Conservation (phyloP, 164 flowering plant species). For the Stephania japonica region DNA sequence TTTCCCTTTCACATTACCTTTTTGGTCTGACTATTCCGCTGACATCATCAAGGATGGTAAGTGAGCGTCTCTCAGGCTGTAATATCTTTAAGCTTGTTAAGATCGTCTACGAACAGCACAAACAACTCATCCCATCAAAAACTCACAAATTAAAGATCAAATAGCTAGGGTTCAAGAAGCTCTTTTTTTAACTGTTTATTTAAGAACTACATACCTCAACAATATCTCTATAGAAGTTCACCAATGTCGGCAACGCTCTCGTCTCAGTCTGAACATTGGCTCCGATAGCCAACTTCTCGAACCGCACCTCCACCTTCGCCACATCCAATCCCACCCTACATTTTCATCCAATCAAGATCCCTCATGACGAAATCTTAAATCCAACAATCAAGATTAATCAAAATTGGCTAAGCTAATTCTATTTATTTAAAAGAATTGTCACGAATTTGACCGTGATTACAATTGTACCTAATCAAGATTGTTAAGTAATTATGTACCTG, state of each 20-base stretch:
- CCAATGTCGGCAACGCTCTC: slow-evolving; percentile 83
- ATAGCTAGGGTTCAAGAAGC: not conserved
- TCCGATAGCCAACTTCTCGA: slow-evolving; percentile 40
- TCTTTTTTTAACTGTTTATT: too few species aligned
- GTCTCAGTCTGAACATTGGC: slow-evolving; percentile 60
- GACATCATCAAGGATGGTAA: slow-evolving; percentile 51
- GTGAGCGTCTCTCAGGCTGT: slow-evolving; percentile 38
- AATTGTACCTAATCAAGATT: too few species aligned
- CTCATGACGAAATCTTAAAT: too few species aligned
- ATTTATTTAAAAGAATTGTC: too few species aligned
- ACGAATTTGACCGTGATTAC: too few species aligned
- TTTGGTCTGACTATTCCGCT: slow-evolving; percentile 68
- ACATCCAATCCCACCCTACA: slow-evolving; percentile 65
- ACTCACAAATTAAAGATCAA: not conserved
- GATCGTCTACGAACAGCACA: slow-evolving; percentile 34
- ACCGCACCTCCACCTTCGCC: slow-evolving; percentile 77
- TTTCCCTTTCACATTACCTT: slow-evolving; percentile 38
- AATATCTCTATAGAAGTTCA: slow-evolving; percentile 44
- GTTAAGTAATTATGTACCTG: slow-evolving; percentile 30
- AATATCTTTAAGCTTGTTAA: slow-evolving; percentile 41
- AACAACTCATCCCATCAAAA: not conserved
- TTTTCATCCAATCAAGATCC: not conserved
- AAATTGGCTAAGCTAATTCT: too few species aligned
- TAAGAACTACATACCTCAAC: slow-evolving; percentile 60
- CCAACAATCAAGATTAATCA: too few species aligned